A percentile compares a stretch with the other conserved stretches of the same genome.
phyloP scores from a whole-genome alignment of 306 rosid genomes.

The Begonia loranthoides region DNA sequence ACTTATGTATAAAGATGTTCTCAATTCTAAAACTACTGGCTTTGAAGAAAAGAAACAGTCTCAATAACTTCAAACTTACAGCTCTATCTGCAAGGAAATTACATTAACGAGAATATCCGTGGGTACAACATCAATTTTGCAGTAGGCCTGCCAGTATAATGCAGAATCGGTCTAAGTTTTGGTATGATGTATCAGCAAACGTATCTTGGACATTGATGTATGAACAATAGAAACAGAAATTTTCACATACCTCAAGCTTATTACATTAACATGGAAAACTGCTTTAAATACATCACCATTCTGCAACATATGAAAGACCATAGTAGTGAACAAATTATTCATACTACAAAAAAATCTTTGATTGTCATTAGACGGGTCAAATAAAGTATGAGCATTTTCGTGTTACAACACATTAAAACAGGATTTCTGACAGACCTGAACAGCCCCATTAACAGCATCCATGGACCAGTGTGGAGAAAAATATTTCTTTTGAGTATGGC shows the following conservation, averaged over 20 bases:
- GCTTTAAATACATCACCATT: slow-evolving; percentile 62
- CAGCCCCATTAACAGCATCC: slow-evolving; percentile 47
- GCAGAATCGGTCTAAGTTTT: too few relatives aligned
- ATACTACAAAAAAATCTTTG: slow-evolving; percentile 1
- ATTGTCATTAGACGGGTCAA: not conserved
- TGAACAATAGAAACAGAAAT: not conserved
- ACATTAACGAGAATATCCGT: slow-evolving; percentile 60
- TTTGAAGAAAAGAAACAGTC: too few relatives aligned
- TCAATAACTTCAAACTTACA: slow-evolving; percentile 36
- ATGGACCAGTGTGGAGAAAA: slow-evolving; percentile 60
- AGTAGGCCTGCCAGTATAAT: slow-evolving; percentile 50
- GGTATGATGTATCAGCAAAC: too few relatives aligned
- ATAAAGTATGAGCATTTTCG: not conserved
- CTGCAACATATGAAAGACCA: slow-evolving; percentile 35
- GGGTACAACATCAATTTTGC: slow-evolving; percentile 73
- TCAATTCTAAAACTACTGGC: too few relatives aligned
- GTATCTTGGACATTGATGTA: too few relatives aligned
- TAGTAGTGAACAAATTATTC: not conserved
- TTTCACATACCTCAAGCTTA: slow-evolving; percentile 50
- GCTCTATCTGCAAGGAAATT: slow-evolving; percentile 76
- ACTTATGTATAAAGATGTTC: too few relatives aligned
- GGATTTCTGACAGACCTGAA: slow-evolving; percentile 39
- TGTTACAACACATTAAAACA: not conserved
- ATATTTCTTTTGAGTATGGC: slow-evolving; percentile 17
- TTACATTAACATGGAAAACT: slow-evolving; percentile 70